phyloP scores from a whole-genome alignment of 805 yeast genomes.

The Millerago galiae region DNA sequence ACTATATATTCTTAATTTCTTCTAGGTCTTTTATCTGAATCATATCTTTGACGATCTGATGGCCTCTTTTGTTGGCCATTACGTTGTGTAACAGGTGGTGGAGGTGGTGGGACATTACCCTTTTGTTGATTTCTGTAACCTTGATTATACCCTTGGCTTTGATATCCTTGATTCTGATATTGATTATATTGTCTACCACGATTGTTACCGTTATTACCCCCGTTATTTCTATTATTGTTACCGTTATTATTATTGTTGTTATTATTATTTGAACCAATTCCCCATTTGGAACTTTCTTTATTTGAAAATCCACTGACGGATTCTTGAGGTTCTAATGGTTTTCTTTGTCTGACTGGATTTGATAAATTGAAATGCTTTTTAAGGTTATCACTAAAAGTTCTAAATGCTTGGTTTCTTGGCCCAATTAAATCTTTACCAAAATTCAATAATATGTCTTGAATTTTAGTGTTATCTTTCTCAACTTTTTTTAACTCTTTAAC shows the following conservation, averaged over 20 bases:
- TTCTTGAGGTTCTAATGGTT: conserved; percentile 7
- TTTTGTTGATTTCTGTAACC: conserved; percentile 1
- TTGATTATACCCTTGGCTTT: conserved; percentile 2
- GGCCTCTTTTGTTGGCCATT: conserved; percentile 4
- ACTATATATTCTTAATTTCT: conserved; percentile 2
- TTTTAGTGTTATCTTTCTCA: neutral
- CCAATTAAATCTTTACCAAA: conserved; percentile 1
- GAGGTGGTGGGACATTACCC: conserved; percentile 6
- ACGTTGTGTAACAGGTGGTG: conserved; percentile 10
- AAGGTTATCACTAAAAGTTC: conserved; percentile 1
- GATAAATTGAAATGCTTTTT: neutral
- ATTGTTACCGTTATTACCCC: neutral
- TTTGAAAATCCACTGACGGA: conserved; percentile 5
- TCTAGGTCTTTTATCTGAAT: conserved; percentile 8
- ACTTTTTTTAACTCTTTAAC: neutral
- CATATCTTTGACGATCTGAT: conserved; percentile 3
- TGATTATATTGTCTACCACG: neutral
- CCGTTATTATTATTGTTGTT: neutral
- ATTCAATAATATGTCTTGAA: neutral
- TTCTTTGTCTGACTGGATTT: neutral
- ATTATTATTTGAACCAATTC: neutral
- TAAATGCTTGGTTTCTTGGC: neutral
- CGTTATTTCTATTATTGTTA: neutral
- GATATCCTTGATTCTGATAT: neutral
- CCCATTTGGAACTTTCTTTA: conserved; percentile 6